Evolutionary conservation across 345 rosid genomes (phyloP), one percentile per base, ranked within the genome.

Genomic region (Clausena lansium): DNA sequence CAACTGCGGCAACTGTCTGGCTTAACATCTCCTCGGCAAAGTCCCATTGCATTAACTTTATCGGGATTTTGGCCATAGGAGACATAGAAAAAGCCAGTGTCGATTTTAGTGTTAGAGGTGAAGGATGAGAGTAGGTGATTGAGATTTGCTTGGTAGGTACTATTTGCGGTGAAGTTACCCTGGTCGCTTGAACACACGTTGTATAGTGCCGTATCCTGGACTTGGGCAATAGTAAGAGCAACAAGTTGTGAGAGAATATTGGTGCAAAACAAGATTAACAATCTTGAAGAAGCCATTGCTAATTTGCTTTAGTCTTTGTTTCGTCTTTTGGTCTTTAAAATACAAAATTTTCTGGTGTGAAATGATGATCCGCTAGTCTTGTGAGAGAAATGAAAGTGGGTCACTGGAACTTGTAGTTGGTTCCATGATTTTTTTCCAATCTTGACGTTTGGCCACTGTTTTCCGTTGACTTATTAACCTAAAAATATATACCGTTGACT

Each of bases 1-100:
- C 90, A 89, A 28, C 66, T 73, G 5, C 76, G 70, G 67, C 89
- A 89, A 41, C 30, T 81, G 11, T 71, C 82, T 8, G 78, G 76
- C 58, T 2, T 74, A 32, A 71, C 83, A 58, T 89, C 92, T 70
- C 90, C 84, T 81, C 88, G 82, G 60, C 90, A 88, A 0, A 85
- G 73, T 24, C 73, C 84, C 38, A 67, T 61, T 62, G 79, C 88
- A 4, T 85, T 71, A 54, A 79, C 86, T 68, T 33, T 39, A 60
- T 84, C 83, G 7, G 67, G 22, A 55, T 69, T 76, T 75, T 75
- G 81, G 61, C 87, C 86, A 0, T 60, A 19, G 10, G 84, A 73
- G 20, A 74, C 50, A 36, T 80, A 76, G 84, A 81, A 83, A 52
- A 83, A 88, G 11, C 87, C 87, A 8, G 79, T 15, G 7, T 14